These are phyloP conservation scores for Botrytis fabae DNA, from an alignment of 2,329 filamentous ascomycete genomes.

Conservation along the genomic window DNA sequence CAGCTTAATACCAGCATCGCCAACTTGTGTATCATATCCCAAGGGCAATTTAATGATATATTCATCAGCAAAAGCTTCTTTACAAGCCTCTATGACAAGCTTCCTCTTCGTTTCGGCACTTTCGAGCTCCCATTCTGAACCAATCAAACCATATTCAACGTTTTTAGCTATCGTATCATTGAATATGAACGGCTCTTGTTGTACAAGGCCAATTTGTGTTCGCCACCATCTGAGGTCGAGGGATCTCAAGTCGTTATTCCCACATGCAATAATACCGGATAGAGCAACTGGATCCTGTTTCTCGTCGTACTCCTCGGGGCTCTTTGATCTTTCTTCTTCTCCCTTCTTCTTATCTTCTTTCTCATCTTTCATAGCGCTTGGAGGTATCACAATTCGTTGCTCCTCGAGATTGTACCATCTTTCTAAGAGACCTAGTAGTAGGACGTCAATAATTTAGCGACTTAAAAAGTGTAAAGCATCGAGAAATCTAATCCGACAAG, in stretches of 20 bases:
- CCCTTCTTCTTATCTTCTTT: slow-evolving; percentile 47
- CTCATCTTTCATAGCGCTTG: slow-evolving; percentile 17
- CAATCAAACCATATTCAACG: slow-evolving; percentile 59
- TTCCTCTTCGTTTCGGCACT: slow-evolving; percentile 56
- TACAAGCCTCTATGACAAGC: slow-evolving; percentile 63
- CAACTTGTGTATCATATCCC: slow-evolving; percentile 71
- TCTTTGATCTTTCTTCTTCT: slow-evolving; percentile 34
- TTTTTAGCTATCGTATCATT: slow-evolving; percentile 65
- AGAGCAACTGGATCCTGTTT: slow-evolving; percentile 46
- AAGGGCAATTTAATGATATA: slow-evolving; percentile 65
- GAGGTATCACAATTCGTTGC: slow-evolving; percentile 19
- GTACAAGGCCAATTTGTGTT: slow-evolving; percentile 63
- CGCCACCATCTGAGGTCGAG: slow-evolving; percentile 64
- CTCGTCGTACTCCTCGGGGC: slow-evolving; percentile 34
- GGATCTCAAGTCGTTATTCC: slow-evolving; percentile 53
- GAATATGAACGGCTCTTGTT: slow-evolving; percentile 69
- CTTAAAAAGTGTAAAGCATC: neutral
- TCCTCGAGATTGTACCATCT: slow-evolving; percentile 44
- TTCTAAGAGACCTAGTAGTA: slow-evolving; percentile 40
- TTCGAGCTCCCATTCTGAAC: slow-evolving; percentile 54
- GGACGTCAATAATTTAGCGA: neutral
- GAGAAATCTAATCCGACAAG: neutral
- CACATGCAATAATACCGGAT: slow-evolving; percentile 54
- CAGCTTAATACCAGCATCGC: slow-evolving; percentile 74
- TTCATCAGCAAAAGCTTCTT: slow-evolving; percentile 67